Evolutionary conservation across 495 filamentous ascomycete species (phyloP).

Genomic region (Penicillium steckii): DNA sequence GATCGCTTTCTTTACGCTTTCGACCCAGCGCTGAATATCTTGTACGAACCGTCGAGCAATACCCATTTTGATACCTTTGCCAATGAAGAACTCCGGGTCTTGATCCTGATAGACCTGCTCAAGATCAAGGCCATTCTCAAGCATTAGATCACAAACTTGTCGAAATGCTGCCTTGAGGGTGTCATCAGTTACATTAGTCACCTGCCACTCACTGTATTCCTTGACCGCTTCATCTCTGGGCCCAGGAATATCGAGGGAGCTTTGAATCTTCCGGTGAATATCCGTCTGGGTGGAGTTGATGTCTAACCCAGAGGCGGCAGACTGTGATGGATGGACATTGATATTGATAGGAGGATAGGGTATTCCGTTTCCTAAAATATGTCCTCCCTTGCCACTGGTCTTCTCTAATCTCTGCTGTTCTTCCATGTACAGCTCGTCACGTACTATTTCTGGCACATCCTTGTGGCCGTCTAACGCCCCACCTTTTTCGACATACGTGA

Average conservation of each 20-base stretch:
- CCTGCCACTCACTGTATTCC: slow-evolving; percentile 18
- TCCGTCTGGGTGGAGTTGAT: too few relatives aligned
- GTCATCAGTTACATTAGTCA: slow-evolving; percentile 15
- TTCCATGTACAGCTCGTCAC: slow-evolving; percentile 7
- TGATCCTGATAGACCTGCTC: slow-evolving; percentile 23
- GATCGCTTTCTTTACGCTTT: slow-evolving; percentile 15
- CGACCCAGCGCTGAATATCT: slow-evolving; percentile 27
- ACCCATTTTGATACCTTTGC: slow-evolving; percentile 24
- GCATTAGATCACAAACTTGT: slow-evolving; percentile 13
- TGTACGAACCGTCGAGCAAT: slow-evolving; percentile 25
- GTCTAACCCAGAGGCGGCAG: too few relatives aligned
- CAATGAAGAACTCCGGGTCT: slow-evolving; percentile 27
- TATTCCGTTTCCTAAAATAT: background rate
- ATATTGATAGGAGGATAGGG: slow-evolving; percentile 7
- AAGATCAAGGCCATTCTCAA: slow-evolving; percentile 20
- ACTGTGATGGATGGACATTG: slow-evolving; percentile 4
- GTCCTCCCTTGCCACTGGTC: background rate
- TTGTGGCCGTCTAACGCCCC: slow-evolving; percentile 12
- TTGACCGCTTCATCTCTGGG: slow-evolving; percentile 18
- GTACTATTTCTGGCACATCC: slow-evolving; percentile 16
- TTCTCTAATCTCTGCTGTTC: slow-evolving; percentile 6
- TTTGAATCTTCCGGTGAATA: background rate
- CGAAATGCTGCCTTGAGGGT: slow-evolving; percentile 16
- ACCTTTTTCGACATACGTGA: slow-evolving; percentile 20
- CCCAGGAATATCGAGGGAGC: slow-evolving; percentile 11